Conservation (phyloP, 805 yeast species). For the Pichia insulana region DNA sequence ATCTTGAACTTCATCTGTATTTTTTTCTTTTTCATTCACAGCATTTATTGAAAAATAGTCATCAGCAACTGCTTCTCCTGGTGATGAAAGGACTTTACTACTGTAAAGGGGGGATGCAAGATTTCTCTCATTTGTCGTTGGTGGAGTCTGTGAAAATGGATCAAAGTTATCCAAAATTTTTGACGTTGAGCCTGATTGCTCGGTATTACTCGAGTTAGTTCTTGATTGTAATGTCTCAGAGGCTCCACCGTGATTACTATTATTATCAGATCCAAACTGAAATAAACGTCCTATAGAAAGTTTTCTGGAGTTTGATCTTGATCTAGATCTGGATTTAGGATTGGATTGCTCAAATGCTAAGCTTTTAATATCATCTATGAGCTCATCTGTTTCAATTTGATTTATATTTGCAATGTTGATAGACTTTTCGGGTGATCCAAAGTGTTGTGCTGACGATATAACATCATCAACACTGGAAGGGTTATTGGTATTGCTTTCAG, state of each 20-base stretch:
- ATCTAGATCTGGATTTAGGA: constrained; percentile 23
- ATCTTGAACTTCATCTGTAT: constrained; percentile 11
- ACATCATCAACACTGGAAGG: too few species aligned
- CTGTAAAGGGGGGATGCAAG: constrained; percentile 2
- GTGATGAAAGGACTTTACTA: background rate
- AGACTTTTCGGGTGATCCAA: constrained; percentile 6
- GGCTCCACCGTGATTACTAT: constrained; percentile 1
- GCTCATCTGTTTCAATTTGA: background rate
- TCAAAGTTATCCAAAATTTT: constrained; percentile 19
- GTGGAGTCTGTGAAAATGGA: constrained; percentile 17
- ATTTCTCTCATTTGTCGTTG: constrained; percentile 10
- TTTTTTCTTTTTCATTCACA: background rate
- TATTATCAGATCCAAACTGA: constrained; percentile 27
- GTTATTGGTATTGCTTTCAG: too few species aligned
- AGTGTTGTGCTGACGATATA: constrained; percentile 1
- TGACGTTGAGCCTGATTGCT: constrained; percentile 13
- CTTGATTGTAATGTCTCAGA: constrained; percentile 4
- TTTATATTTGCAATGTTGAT: background rate
- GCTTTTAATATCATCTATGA: background rate
- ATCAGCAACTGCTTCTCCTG: background rate
- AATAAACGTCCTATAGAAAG: constrained; percentile 31
- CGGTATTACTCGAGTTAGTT: constrained; percentile 3
- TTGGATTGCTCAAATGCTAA: constrained; percentile 9
- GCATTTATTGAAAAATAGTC: constrained; percentile 10
- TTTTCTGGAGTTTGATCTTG: constrained; percentile 33